Evolutionary conservation across 176 grass and related monocot genomes (phyloP), one percentile per base, ranked within the genome.

Genomic region (Hyparrhenia diplandra): DNA sequence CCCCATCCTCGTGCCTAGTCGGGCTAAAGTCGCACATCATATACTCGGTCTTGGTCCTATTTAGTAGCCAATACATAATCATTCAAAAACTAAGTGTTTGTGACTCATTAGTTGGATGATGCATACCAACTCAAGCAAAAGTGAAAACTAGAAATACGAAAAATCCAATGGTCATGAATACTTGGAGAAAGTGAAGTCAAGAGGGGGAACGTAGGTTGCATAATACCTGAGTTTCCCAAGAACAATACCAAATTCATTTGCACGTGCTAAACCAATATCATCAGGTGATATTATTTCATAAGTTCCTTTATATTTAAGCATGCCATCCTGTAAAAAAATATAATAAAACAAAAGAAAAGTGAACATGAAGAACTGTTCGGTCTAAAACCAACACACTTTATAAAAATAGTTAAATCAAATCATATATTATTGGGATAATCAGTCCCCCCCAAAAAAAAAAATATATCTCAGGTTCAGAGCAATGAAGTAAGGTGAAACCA

Each of bases 211-310:
- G 66, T 21, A 13, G 5, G 28, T 57, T 71, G 71, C 41, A 51
- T 80, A 37, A 64, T 95, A 98, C 92, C 96, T 98, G 52, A 98
- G 92, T 69, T 98, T 98, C 64, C 96, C 96, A 64, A 98, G 91
- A 75, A 98, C 96, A 86, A 98, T 95, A 81, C 96, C 96, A 71
- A 77, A 98, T 39, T 95, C 96, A 85, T 95, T 98, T 55, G 96
- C 51, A 83, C 96, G 92, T 82, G 83, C 34, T 86, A 98, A 86
- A 83, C 96, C 96, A 91, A 98, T 88, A 82, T 98, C 96, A 43
- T 98, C 90, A 73, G 95, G 95, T 0, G 92, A 98, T 76, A 98
- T 95, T 77, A 98, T 98, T 91, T 98, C 95, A 82, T 98, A 98
- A 36, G 95, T 98, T 64, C 87, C 92, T 82, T 98, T 98, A 80